Evolutionary conservation across 2,329 filamentous ascomycete genomes (phyloP), one percentile per base, ranked within the genome.

Genomic region (Ophiognomonia clavigignenti-juglandacearum): DNA sequence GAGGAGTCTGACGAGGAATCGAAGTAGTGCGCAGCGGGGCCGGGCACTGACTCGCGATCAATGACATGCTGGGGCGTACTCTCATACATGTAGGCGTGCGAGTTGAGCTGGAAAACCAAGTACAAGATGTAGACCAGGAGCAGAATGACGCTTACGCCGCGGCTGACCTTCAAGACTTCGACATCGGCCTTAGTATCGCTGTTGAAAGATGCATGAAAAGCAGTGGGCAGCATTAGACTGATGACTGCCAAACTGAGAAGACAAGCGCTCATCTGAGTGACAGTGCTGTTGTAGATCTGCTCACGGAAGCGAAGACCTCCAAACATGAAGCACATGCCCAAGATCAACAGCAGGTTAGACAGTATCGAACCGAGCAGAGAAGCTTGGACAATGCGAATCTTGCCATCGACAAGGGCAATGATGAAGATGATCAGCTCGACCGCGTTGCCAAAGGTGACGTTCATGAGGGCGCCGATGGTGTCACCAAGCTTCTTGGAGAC

Each of bases 231-330:
- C 22, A 96, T 77, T 19, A 96, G 73, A 71, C 90, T 96, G 67
- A 88, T 91, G 51, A 95, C 91, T 61, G 87, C 91, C 65, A 96
- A 67, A 72, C 88, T 95, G 56, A 96, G 78, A 57, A 96, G 74
- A 69, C 89, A 95, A 43, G 91, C 91, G 63, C 89, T 96, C 88
- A 96, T 96, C 64, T 96, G 90, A 1, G 90, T 96, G 49, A 96
- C 88, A 19, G 88, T 96, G 67, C 83, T 93, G 69, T 96, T 96
- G 70, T 96, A 96, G 53, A 96, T 84, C 80, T 86, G 91, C 70
- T 96, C 91, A 62, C 86, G 85, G 65, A 82, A 96, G 53, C 89
- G 83, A 45, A 96, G 71, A 53, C 90, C 91, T 60, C 91, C 91
- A 20, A 95, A 69, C 43, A 95, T 77, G 65, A 96, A 96, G 48